phyloP scores from a whole-genome alignment of 2,329 filamentous ascomycete genomes.

The Talaromyces sp. region DNA sequence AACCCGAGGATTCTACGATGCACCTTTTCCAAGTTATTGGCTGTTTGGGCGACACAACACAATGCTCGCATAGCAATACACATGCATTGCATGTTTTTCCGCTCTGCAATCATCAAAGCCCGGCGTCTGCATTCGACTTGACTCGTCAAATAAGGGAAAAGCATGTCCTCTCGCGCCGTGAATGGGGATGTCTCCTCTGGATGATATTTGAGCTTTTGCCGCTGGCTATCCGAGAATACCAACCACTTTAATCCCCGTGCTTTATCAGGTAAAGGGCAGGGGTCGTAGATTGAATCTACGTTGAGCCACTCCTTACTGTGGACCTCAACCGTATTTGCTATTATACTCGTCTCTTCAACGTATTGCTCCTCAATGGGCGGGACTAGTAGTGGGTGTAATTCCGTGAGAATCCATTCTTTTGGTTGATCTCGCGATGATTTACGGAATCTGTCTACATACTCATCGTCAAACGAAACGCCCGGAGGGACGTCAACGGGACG shows the following conservation, averaged over 20 bases:
- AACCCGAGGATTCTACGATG: slow-evolving; percentile 23
- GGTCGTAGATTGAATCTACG: slow-evolving; percentile 7
- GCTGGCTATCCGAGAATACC: neutral
- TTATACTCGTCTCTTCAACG: neutral
- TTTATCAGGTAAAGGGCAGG: neutral
- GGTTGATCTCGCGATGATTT: neutral
- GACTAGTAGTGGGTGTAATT: neutral
- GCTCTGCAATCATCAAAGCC: neutral
- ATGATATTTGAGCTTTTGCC: neutral
- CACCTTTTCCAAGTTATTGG: slow-evolving; percentile 15
- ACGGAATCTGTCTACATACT: neutral
- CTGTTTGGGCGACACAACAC: neutral
- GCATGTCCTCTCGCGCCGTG: neutral
- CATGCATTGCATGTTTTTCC: slow-evolving; percentile 6
- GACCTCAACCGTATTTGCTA: neutral
- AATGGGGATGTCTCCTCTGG: neutral
- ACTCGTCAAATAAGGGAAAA: neutral
- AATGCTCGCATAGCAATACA: neutral
- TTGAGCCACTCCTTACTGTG: slow-evolving; percentile 13
- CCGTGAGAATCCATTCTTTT: neutral
- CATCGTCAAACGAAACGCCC: neutral
- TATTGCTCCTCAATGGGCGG: neutral
- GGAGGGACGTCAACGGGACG: neutral
- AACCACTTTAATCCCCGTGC: neutral
- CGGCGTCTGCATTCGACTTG: neutral